Conservation (phyloP, 2,329 filamentous ascomycete genomes). For the Aureobasidium namibiae region DNA sequence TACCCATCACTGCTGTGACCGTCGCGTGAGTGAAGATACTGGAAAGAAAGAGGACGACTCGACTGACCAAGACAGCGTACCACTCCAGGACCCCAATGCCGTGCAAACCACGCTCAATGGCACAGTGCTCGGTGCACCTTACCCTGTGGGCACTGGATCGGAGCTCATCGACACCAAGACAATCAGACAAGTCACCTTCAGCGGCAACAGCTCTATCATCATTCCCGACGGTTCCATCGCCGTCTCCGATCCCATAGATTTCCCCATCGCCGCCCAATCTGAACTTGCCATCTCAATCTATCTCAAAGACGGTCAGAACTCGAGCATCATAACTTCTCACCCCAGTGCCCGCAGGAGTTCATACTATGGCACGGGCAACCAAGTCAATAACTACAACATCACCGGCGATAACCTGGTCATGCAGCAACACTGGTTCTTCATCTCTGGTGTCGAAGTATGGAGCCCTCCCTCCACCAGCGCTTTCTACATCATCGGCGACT, state of each 20-base stretch:
- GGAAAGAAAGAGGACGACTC: not conserved
- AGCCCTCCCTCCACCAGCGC: conserved; percentile 35
- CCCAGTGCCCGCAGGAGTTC: conserved; percentile 57
- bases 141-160: not conserved
- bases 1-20: not conserved
- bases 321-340: conserved; percentile 53
- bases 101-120: not conserved
- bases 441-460: conserved; percentile 50
- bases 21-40: not conserved
- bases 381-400: conserved; percentile 42
- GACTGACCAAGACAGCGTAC: not conserved
- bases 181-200: conserved; percentile 44
- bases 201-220: conserved; percentile 42
- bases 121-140: not conserved
- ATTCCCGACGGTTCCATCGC: conserved; percentile 48
- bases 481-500: conserved; percentile 53
- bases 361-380: conserved; percentile 52
- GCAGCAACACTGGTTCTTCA: conserved; percentile 47
- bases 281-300: conserved; percentile 54
- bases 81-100: not conserved
- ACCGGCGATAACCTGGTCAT: conserved; percentile 23
- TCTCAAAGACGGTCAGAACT: conserved; percentile 46
- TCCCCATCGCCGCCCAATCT: conserved; percentile 41
- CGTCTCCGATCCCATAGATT: conserved; percentile 54
- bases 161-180: not conserved